Percentiles rank a stretch among this genome's conserved stretches.
Evolutionary conservation across 2,329 filamentous ascomycete genomes (phyloP).

Genomic region (Lachnellula subtilissima): DNA sequence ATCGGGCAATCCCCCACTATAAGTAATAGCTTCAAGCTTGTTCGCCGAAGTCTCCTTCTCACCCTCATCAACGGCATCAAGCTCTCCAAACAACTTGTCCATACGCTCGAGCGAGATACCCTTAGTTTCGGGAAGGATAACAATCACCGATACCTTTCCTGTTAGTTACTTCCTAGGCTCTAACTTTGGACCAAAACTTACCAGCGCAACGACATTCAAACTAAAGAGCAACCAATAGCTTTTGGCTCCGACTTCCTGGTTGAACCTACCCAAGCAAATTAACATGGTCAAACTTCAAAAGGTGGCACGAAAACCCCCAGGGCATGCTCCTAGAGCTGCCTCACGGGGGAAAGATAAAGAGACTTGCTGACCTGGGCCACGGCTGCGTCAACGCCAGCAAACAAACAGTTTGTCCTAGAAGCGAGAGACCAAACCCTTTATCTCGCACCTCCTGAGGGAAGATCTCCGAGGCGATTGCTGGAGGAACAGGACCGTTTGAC

Average conservation of each 20-base stretch:
- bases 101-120: conserved; percentile 50
- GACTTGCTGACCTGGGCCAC: conserved; percentile 29
- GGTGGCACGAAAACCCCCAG: too few relatives aligned
- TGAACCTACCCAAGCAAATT: conserved; percentile 24
- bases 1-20: background rate
- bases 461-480: conserved; percentile 34
- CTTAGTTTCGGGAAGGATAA: conserved; percentile 52
- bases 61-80: conserved; percentile 23
- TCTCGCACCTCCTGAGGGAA: conserved; percentile 39
- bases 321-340: too few relatives aligned
- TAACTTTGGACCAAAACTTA: conserved; percentile 4
- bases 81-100: conserved; percentile 46
- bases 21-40: conserved; percentile 25
- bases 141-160: conserved; percentile 41
- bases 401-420: conserved; percentile 36
- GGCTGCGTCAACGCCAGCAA: conserved; percentile 37
- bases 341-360: too few relatives aligned
- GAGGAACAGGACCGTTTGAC: conserved; percentile 37
- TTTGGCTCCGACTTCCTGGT: conserved; percentile 33
- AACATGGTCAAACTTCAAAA: too few relatives aligned
- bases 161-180: background rate
- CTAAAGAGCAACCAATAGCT: conserved; percentile 38
- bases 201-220: conserved; percentile 34
- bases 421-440: conserved; percentile 34
- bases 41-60: conserved; percentile 29